Evolutionary conservation across 345 rosid genomes (phyloP).

Genomic region (Populus alba): DNA sequence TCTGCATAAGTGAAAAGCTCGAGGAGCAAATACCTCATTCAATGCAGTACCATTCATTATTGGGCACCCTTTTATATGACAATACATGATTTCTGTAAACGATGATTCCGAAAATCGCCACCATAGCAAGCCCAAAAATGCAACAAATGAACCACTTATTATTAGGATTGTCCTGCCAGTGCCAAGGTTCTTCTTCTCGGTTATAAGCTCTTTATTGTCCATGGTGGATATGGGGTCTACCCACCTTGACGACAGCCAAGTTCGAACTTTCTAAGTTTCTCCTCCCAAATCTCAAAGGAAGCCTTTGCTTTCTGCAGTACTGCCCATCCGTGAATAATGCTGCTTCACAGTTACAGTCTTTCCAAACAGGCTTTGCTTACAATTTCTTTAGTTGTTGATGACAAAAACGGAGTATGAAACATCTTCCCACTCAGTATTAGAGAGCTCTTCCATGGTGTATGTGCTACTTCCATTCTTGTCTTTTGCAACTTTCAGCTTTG

Average conservation of each 20-base stretch:
- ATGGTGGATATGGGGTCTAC: neutral
- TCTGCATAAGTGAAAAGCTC: slow-evolving; percentile 22
- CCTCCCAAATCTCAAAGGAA: slow-evolving; percentile 32
- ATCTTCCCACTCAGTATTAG: slow-evolving; percentile 16
- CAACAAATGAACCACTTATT: neutral
- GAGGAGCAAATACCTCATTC: slow-evolving; percentile 4
- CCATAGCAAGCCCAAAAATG: neutral
- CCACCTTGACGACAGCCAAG: slow-evolving; percentile 23
- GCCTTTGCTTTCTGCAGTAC: slow-evolving; percentile 22
- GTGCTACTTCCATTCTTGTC: neutral
- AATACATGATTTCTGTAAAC: neutral
- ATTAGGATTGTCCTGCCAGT: neutral
- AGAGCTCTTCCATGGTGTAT: slow-evolving; percentile 8
- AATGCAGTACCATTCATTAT: neutral
- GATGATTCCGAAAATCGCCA: slow-evolving; percentile 5
- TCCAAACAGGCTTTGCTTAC: slow-evolving; percentile 19
- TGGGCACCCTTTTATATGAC: neutral
- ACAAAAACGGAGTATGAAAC: neutral
- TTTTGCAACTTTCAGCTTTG: slow-evolving; percentile 9
- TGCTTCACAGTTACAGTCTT: slow-evolving; percentile 34
- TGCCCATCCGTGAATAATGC: slow-evolving; percentile 1
- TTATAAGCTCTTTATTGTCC: neutral
- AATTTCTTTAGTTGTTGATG: slow-evolving; percentile 4
- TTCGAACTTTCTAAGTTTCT: neutral
- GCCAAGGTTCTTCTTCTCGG: neutral